Evolutionary conservation across 2,329 filamentous ascomycete genomes (phyloP).

Genomic region (Fusarium subtropicale): DNA sequence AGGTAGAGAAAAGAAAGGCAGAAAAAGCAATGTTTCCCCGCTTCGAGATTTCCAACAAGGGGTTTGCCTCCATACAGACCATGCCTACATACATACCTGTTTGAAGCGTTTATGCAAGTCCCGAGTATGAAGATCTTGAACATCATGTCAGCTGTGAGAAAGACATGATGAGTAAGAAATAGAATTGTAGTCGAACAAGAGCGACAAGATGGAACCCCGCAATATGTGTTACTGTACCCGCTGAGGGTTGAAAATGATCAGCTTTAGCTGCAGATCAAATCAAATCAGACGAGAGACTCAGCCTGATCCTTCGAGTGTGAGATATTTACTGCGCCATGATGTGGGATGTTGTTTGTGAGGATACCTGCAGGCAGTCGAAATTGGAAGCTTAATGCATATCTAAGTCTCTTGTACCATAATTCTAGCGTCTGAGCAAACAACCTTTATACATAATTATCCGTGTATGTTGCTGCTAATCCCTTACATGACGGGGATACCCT

Average conservation of each 20-base stretch:
- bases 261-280: conserved; percentile 14
- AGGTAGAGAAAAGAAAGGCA: no score
- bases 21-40: conserved; percentile 21
- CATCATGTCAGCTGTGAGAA: not conserved
- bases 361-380: not conserved
- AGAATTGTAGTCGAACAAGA: not conserved
- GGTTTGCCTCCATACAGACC: not conserved
- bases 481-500: conserved; percentile 74
- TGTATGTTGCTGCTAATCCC: not conserved
- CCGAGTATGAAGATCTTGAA: not conserved
- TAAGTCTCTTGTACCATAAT: not conserved
- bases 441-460: not conserved
- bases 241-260: conserved; percentile 1
- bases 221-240: not conserved
- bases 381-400: not conserved
- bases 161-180: not conserved
- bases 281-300: not conserved
- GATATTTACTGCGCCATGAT: conserved; percentile 10
- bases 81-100: not conserved
- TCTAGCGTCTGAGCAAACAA: not conserved
- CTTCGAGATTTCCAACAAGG: conserved; percentile 15
- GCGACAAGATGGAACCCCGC: not conserved
- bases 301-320: conserved; percentile 5
- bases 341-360: not conserved
- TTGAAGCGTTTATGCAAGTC: not conserved